Evolutionary conservation across 2,329 filamentous ascomycete genomes (phyloP).

Genomic region (Trichocomaceae sp.): DNA sequence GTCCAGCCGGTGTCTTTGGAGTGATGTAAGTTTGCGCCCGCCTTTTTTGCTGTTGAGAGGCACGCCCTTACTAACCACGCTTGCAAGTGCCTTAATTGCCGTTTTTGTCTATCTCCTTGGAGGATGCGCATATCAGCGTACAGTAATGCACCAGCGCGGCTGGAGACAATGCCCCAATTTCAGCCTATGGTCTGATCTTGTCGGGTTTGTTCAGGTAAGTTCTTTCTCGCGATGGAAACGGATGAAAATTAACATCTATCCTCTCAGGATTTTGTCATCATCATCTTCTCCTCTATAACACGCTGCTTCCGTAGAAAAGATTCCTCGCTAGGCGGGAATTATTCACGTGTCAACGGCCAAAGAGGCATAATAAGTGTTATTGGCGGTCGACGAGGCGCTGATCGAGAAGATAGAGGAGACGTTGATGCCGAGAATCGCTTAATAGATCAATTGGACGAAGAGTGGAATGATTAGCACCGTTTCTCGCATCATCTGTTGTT

Average conservation of each 20-base stretch:
- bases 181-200: slow-evolving; percentile 81
- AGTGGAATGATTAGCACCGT: slow-evolving; percentile 69
- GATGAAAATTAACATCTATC: background rate
- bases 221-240: slow-evolving; percentile 5
- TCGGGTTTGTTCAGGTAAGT: slow-evolving; percentile 74
- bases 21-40: slow-evolving; percentile 61
- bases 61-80: slow-evolving; percentile 11
- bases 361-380: slow-evolving; percentile 31
- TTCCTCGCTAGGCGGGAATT: slow-evolving; percentile 27
- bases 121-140: slow-evolving; percentile 91
- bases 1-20: slow-evolving; percentile 71
- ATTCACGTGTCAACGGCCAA: slow-evolving; percentile 27
- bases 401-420: slow-evolving; percentile 37
- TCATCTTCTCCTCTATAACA: slow-evolving; percentile 40
- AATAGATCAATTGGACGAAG: slow-evolving; percentile 93
- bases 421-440: slow-evolving; percentile 83
- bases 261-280: slow-evolving; percentile 42
- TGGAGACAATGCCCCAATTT: slow-evolving; percentile 97
- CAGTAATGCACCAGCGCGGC: slow-evolving; percentile 85
- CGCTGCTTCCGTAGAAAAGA: slow-evolving; percentile 33
- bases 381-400: slow-evolving; percentile 25
- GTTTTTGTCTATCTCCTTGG: slow-evolving; percentile 84
- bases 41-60: background rate
- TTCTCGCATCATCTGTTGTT: background rate
- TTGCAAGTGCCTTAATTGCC: slow-evolving; percentile 53